A percentile compares a stretch with the other conserved stretches of the same genome.
Evolutionary conservation across 2,329 filamentous ascomycete genomes (phyloP).

Genomic region (Teratosphaeria nubilosa): DNA sequence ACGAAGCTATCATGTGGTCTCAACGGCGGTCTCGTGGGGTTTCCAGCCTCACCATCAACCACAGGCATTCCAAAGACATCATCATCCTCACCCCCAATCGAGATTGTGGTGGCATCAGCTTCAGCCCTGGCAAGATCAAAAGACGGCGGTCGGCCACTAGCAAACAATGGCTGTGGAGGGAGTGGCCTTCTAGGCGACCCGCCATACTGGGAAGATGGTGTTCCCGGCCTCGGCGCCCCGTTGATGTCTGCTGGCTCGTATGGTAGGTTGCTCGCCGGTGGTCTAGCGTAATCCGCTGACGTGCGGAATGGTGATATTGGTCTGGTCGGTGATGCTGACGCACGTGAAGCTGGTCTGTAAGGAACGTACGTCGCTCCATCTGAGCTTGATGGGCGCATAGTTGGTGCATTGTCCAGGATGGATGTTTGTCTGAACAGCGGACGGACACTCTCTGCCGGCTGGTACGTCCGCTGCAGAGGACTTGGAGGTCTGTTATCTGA

Average conservation of each 20-base stretch:
- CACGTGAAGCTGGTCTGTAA: slow-evolving; percentile 44
- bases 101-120: slow-evolving; percentile 58
- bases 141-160: slow-evolving; percentile 40
- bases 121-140: slow-evolving; percentile 30
- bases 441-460: slow-evolving; percentile 35
- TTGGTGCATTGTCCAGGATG: slow-evolving; percentile 40
- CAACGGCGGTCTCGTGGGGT: slow-evolving; percentile 42
- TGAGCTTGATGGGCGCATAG: slow-evolving; percentile 46
- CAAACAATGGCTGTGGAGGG: slow-evolving; percentile 79
- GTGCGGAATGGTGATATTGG: slow-evolving; percentile 47
- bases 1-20: slow-evolving; percentile 55
- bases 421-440: slow-evolving; percentile 40
- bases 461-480: slow-evolving; percentile 38
- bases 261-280: slow-evolving; percentile 57
- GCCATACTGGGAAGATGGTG: slow-evolving; percentile 79
- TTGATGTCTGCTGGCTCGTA: slow-evolving; percentile 87
- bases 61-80: slow-evolving; percentile 55
- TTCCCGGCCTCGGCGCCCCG: slow-evolving; percentile 80
- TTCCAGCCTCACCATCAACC: slow-evolving; percentile 21
- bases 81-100: slow-evolving; percentile 44
- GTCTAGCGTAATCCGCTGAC: slow-evolving; percentile 56
- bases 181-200: slow-evolving; percentile 78
- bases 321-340: slow-evolving; percentile 41
- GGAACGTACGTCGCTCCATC: slow-evolving; percentile 55
- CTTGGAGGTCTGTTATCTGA: slow-evolving; percentile 19